Percentiles rank a stretch among this genome's conserved stretches.
phyloP scores from a whole-genome alignment of 805 yeast species.

The Yamadazyma tumulicola region DNA sequence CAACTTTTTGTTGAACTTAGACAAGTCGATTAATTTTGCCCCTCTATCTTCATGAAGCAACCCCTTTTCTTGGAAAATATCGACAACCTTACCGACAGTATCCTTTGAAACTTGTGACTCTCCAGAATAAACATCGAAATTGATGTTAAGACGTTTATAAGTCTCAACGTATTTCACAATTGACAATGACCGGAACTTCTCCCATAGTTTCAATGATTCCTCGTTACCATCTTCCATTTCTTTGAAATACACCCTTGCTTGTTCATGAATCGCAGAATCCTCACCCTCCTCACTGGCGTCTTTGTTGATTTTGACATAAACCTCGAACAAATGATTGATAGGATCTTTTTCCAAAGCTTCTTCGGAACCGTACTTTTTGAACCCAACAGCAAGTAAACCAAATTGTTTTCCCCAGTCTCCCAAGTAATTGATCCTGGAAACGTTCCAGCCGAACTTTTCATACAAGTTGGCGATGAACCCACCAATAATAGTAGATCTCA shows the following conservation, averaged over 20 bases:
- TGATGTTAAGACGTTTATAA: conserved; percentile 87
- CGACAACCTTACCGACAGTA: conserved; percentile 62
- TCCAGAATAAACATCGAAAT: conserved; percentile 87
- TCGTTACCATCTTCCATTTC: conserved; percentile 93
- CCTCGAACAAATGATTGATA: conserved; percentile 90
- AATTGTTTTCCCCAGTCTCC: conserved; percentile 99
- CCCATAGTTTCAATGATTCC: conserved; percentile 75
- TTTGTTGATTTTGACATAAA: conserved; percentile 81
- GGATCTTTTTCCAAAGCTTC: conserved; percentile 72
- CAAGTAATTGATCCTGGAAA: conserved; percentile 83
- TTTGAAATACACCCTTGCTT: conserved; percentile 84
- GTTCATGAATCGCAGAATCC: conserved; percentile 59
- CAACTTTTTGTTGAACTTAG: conserved; percentile 80
- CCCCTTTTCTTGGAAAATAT: conserved; percentile 60
- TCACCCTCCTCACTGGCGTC: conserved; percentile 68
- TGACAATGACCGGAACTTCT: conserved; percentile 83
- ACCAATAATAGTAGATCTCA: conserved; percentile 96
- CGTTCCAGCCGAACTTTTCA: conserved; percentile 91
- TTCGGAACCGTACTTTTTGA: conserved; percentile 78
- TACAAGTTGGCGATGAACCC: conserved; percentile 89
- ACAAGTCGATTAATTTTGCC: conserved; percentile 82
- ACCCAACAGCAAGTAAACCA: conserved; percentile 93
- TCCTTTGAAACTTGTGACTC: conserved; percentile 89
- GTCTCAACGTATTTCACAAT: conserved; percentile 83
- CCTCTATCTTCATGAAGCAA: conserved; percentile 86